Conservation (phyloP, 441 rosid species). For the Pelargonium exstipulatum region DNA sequence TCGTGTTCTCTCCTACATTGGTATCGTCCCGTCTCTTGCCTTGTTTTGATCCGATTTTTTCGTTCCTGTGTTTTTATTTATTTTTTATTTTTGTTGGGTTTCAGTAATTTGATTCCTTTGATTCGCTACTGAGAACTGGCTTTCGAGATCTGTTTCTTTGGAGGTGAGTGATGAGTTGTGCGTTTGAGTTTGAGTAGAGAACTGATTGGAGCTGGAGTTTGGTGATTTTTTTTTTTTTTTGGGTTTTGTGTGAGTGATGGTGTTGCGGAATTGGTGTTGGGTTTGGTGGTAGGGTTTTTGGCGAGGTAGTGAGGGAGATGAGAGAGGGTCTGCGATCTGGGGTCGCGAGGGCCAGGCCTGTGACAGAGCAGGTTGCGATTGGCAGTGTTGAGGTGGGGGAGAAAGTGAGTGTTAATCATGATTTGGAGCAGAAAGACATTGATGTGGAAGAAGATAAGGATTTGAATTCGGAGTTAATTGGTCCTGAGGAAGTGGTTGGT, state of each 20-base stretch:
- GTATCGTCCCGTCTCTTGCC: constrained; percentile 1
- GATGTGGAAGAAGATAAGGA: constrained; percentile 5
- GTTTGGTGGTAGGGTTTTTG: constrained; percentile 11
- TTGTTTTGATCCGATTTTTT: background rate
- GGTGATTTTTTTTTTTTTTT: no score
- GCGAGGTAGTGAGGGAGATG: constrained; percentile 31
- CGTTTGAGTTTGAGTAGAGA: constrained; percentile 5
- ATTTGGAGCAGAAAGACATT: background rate
- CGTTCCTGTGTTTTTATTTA: background rate
- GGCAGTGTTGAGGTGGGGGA: constrained; percentile 4
- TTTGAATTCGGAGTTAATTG: background rate
- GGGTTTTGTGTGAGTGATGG: no score
- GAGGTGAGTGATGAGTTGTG: constrained; percentile 6
- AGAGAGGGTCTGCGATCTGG: constrained; percentile 41
- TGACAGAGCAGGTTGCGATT: constrained; percentile 21
- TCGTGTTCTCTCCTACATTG: constrained; percentile 23
- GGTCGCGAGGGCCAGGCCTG: constrained; percentile 23
- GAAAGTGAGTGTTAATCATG: background rate
- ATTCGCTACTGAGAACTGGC: background rate
- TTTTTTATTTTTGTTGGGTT: background rate
- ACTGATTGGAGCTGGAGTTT: constrained; percentile 2
- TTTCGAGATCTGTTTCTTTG: background rate
- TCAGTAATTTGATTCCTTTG: background rate
- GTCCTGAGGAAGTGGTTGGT: background rate
- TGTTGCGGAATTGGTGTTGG: constrained; percentile 12